Percentiles rank a stretch among this genome's conserved stretches.
These are phyloP conservation scores for Leccinum rimulosum DNA, from an alignment of 768 basidiomycete genomes.

Conservation along the genomic window DNA sequence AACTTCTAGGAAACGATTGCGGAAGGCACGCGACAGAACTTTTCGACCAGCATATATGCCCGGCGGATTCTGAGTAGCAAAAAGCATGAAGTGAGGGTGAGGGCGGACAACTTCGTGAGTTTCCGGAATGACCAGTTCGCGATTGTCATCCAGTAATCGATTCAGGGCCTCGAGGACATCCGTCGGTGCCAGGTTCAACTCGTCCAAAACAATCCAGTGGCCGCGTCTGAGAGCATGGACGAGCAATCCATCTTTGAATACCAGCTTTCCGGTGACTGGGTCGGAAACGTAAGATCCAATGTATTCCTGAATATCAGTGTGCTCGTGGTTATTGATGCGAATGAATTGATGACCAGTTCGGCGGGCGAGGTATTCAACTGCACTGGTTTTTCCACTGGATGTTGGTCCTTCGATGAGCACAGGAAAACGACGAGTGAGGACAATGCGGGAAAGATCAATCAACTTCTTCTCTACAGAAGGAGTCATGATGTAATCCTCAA, in stretches of 20 bases:
- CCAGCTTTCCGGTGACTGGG: conserved; percentile 85
- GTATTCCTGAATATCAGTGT: conserved; percentile 99
- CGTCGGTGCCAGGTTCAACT: conserved; percentile 95
- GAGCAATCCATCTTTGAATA: conserved; percentile 91
- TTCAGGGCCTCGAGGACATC: conserved; percentile 98
- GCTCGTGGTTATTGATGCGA: conserved; percentile 99
- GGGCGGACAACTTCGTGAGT: conserved; percentile 93
- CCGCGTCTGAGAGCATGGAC: conserved; percentile 89
- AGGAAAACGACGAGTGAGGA: conserved; percentile 85
- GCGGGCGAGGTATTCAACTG: conserved; percentile 91
- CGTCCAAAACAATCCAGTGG: conserved; percentile 98
- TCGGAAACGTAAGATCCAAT: conserved; percentile 96
- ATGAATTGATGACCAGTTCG: conserved; percentile 94
- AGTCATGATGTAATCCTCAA: conserved; percentile 89
- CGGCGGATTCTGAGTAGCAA: conserved; percentile 97
- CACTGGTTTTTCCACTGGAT: conserved; percentile 95
- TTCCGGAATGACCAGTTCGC: conserved; percentile 93
- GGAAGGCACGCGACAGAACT: conserved; percentile 90
- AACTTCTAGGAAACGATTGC: conserved; percentile 96
- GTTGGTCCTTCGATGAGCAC: conserved; percentile 98
- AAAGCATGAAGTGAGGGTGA: conserved; percentile 95
- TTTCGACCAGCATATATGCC: conserved; percentile 95
- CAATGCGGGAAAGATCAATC: conserved; percentile 90
- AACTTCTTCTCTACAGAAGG: conserved; percentile 93
- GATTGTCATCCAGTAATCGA: conserved; percentile 93